Evolutionary conservation across 345 rosid species (phyloP).

Genomic region (Limnanthes douglasii): DNA sequence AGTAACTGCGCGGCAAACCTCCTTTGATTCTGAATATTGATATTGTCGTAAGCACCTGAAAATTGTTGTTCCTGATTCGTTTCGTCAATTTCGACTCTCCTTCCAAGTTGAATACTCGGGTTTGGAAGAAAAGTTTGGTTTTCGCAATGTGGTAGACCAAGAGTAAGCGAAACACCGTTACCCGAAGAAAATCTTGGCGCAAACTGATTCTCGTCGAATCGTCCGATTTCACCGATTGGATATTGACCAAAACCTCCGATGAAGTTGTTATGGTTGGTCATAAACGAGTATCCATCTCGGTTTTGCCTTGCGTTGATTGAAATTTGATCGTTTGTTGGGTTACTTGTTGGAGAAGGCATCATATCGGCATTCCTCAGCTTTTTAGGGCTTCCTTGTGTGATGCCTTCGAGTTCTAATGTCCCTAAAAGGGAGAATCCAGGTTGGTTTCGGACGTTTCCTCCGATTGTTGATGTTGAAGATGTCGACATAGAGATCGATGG

Average conservation of each 20-base stretch:
- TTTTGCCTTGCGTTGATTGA: slow-evolving; percentile 46
- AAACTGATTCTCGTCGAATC: slow-evolving; percentile 65
- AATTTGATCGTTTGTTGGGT: slow-evolving; percentile 20
- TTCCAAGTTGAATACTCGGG: slow-evolving; percentile 66
- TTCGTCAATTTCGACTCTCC: slow-evolving; percentile 58
- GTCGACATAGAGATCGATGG: slow-evolving; percentile 33
- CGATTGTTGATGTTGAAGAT: slow-evolving; percentile 27
- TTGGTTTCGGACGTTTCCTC: slow-evolving; percentile 26
- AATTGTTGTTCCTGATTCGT: slow-evolving; percentile 38
- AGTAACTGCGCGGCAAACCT: slow-evolving; percentile 76
- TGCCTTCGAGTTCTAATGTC: slow-evolving; percentile 56
- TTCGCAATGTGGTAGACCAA: slow-evolving; percentile 86
- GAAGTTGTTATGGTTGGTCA: slow-evolving; percentile 52
- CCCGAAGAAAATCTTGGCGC: slow-evolving; percentile 42
- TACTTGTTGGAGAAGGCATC: slow-evolving; percentile 24
- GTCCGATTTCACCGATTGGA: slow-evolving; percentile 71
- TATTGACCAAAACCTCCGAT: slow-evolving; percentile 81
- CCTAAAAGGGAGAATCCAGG: slow-evolving; percentile 45
- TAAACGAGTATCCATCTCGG: slow-evolving; percentile 66
- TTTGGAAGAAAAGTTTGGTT: slow-evolving; percentile 66
- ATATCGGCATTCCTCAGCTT: slow-evolving; percentile 39
- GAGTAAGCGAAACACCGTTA: slow-evolving; percentile 81
- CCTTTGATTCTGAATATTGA: slow-evolving; percentile 74
- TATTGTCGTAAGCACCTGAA: slow-evolving; percentile 51
- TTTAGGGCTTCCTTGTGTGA: slow-evolving; percentile 72